These are phyloP conservation scores for Cladobotryum protrusum DNA, from an alignment of 2,329 filamentous ascomycete genomes.

Conservation along the genomic window DNA sequence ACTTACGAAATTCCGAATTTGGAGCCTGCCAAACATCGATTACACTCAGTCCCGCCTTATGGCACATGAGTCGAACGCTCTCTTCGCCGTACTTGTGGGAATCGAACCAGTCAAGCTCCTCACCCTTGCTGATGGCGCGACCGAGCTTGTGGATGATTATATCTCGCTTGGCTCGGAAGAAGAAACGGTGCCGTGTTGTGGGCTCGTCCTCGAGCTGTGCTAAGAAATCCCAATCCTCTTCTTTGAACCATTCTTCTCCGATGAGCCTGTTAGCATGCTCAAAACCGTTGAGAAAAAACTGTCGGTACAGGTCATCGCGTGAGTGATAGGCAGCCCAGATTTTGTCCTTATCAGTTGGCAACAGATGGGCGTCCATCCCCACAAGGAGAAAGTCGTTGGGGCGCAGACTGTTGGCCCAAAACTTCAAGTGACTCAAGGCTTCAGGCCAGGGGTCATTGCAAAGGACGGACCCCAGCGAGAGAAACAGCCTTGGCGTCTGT, in stretches of 20 bases:
- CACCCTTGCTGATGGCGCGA: slow-evolving; percentile 23
- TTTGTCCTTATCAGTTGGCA: slow-evolving; percentile 27
- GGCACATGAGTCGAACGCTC: slow-evolving; percentile 33
- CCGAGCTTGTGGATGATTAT: slow-evolving; percentile 21
- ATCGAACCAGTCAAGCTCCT: slow-evolving; percentile 39
- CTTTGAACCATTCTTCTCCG: slow-evolving; percentile 28
- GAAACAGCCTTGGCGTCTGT: slow-evolving; percentile 28
- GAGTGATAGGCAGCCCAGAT: slow-evolving; percentile 36
- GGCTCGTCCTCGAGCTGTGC: slow-evolving; percentile 30
- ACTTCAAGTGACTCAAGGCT: slow-evolving; percentile 29
- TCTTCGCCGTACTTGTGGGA: slow-evolving; percentile 35
- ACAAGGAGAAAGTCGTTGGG: slow-evolving; percentile 31
- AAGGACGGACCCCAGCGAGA: slow-evolving; percentile 36
- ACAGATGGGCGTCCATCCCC: slow-evolving; percentile 36
- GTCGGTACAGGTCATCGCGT: slow-evolving; percentile 27
- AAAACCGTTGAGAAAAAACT: slow-evolving; percentile 36
- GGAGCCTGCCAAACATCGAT: slow-evolving; percentile 31
- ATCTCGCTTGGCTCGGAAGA: slow-evolving; percentile 30
- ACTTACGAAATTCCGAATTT: slow-evolving; percentile 34
- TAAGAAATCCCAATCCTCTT: slow-evolving; percentile 33
- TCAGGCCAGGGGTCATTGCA: slow-evolving; percentile 35
- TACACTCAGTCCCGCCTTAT: slow-evolving; percentile 31
- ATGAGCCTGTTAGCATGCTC: slow-evolving; percentile 30
- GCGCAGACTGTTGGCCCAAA: slow-evolving; percentile 31
- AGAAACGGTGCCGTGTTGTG: slow-evolving; percentile 35